A percentile compares a stretch with the other conserved stretches of the same genome.
Evolutionary conservation across 805 yeast genomes (phyloP).

Genomic region (Metschnikowia koreensis): DNA sequence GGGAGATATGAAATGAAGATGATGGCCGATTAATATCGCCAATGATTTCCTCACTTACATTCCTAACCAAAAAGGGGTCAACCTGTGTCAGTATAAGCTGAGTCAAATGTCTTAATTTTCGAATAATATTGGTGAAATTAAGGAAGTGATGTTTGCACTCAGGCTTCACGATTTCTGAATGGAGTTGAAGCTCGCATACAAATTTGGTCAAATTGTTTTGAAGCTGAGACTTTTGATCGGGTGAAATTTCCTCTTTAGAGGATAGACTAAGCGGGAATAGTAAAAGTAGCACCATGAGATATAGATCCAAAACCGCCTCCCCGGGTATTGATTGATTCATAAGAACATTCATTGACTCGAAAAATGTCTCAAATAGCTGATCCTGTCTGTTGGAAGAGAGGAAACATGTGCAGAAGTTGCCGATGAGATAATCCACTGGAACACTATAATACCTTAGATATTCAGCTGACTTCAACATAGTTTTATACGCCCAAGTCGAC

Average conservation of each 20-base stretch:
- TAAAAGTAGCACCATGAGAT: conserved; percentile 28
- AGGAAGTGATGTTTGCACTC: not conserved
- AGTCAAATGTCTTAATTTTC: not conserved
- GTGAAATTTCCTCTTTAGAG: not conserved
- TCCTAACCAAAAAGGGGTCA: not conserved
- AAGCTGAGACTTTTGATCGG: not conserved
- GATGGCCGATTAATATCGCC: too few relatives aligned
- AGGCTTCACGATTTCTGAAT: not conserved
- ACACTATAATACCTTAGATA: not conserved
- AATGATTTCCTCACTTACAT: not conserved
- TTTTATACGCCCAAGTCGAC: not conserved
- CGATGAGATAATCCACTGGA: not conserved
- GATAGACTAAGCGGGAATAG: conserved; percentile 30
- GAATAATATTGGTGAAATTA: not conserved
- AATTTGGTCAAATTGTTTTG: not conserved
- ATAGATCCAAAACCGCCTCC: conserved; percentile 25
- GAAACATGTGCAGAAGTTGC: not conserved
- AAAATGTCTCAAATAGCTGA: not conserved
- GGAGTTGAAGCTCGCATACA: not conserved
- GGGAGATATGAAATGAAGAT: too few relatives aligned
- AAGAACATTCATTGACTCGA: not conserved
- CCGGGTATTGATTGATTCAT: not conserved
- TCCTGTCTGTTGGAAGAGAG: not conserved
- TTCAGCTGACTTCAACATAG: not conserved
- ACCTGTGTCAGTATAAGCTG: not conserved